Percentiles rank a stretch among this genome's conserved stretches.
phyloP scores from a whole-genome alignment of 495 filamentous ascomycete species.

The Recurvomyces mirabilis region DNA sequence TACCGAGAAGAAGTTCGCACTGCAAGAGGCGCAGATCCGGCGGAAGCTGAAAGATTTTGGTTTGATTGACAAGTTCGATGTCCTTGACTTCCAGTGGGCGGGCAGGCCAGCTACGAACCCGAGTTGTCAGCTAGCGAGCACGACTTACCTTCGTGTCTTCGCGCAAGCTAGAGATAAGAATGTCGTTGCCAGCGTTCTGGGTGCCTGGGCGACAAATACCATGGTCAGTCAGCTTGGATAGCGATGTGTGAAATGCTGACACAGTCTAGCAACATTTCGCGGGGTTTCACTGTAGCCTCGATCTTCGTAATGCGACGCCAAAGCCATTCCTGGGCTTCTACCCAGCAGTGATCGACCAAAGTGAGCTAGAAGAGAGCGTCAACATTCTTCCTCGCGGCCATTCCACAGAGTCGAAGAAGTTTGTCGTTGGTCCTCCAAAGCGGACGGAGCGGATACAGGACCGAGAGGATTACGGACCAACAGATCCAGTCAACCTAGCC shows the following conservation, averaged over 20 bases:
- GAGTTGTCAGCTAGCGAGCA: constrained; percentile 15
- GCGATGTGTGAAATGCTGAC: too few species aligned
- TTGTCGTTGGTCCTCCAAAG: constrained; percentile 12
- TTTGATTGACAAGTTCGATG: constrained; percentile 14
- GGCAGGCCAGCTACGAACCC: constrained; percentile 16
- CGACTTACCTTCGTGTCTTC: constrained; percentile 25
- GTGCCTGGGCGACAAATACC: constrained; percentile 6
- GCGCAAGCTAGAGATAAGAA: constrained; percentile 15
- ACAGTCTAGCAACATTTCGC: constrained; percentile 1
- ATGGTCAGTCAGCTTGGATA: constrained; percentile 10
- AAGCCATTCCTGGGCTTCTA: constrained; percentile 26
- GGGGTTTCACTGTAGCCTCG: constrained; percentile 21
- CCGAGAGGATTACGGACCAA: constrained; percentile 17
- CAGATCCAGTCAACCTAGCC: constrained; percentile 8
- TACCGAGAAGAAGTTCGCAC: constrained; percentile 35
- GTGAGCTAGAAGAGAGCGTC: constrained; percentile 18
- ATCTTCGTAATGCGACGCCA: constrained; percentile 24
- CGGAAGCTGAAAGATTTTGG: constrained; percentile 6
- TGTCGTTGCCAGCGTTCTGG: constrained; percentile 12
- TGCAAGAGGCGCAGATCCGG: constrained; percentile 34
- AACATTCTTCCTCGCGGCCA: not conserved
- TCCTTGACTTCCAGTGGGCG: constrained; percentile 22
- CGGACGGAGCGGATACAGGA: constrained; percentile 3
- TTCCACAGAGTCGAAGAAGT: not conserved
- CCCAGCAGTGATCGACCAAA: constrained; percentile 17